Evolutionary conservation across 225 moss, liverwort and hornwort genomes (phyloP).

Genomic region (Polytrichum commune): DNA sequence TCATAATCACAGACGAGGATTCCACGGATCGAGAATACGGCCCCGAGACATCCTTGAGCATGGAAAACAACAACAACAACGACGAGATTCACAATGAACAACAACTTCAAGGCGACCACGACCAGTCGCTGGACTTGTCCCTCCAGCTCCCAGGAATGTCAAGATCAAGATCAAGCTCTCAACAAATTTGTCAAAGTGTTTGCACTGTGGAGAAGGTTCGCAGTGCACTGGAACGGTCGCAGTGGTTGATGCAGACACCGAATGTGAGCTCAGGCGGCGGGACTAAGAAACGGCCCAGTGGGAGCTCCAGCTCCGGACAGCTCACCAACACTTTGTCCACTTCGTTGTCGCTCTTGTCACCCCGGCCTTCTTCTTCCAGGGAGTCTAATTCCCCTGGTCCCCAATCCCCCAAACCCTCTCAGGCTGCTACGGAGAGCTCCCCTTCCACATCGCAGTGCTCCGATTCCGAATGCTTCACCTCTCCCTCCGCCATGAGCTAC

Average conservation of each 20-base stretch:
- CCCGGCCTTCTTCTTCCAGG: constrained; percentile 14
- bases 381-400: constrained; percentile 28
- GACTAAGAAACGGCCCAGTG: too few species aligned
- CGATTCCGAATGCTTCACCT: constrained; percentile 40
- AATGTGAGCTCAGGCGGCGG: too few species aligned
- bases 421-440: constrained; percentile 21
- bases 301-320: background rate
- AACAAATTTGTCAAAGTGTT: constrained; percentile 29
- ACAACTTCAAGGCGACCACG: background rate
- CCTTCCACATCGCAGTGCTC: constrained; percentile 53
- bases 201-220: constrained; percentile 72
- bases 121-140: constrained; percentile 37
- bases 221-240: constrained; percentile 46
- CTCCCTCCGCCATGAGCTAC: constrained; percentile 70
- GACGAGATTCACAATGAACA: too few species aligned
- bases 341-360: background rate
- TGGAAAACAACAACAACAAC: background rate
- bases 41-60: background rate
- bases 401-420: constrained; percentile 16
- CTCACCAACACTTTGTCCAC: background rate
- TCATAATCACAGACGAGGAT: too few species aligned
- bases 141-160: constrained; percentile 31
- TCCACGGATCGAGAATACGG: too few species aligned
- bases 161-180: constrained; percentile 11
- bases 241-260: constrained; percentile 15